These are phyloP conservation scores for Trichoderma brevicompactum DNA, from an alignment of 2,329 filamentous ascomycete species.

Conservation along the genomic window DNA sequence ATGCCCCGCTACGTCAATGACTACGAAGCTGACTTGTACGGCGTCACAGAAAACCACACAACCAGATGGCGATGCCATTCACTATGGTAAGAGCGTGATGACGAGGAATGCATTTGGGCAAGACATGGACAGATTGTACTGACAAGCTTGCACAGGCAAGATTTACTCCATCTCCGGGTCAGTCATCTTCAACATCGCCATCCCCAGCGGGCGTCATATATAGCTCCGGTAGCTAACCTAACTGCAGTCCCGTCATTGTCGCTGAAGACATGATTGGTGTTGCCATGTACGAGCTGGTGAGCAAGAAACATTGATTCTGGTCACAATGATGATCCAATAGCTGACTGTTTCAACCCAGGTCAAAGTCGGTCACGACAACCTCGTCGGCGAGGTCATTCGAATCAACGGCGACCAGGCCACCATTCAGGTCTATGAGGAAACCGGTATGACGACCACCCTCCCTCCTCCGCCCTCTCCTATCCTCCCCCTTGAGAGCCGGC, in stretches of 20 bases:
- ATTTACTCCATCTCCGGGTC: conserved; percentile 67
- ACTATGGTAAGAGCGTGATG: conserved; percentile 45
- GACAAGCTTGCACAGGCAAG: conserved; percentile 52
- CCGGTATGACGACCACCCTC: conserved; percentile 63
- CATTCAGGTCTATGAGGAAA: conserved; percentile 99
- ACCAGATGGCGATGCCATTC: conserved; percentile 45
- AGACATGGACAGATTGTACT: conserved; percentile 31
- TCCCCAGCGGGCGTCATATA: not conserved
- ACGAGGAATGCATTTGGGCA: not conserved
- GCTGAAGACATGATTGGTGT: conserved; percentile 98
- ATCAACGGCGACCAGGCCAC: conserved; percentile 95
- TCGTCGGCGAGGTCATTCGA: conserved; percentile 97
- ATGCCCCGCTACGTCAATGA: conserved; percentile 30
- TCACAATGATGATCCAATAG: conserved; percentile 10
- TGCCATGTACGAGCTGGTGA: conserved; percentile 98
- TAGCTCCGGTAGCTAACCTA: conserved; percentile 31
- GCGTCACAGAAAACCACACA: conserved; percentile 42
- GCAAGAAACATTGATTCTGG: conserved; percentile 38
- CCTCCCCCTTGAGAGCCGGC: not conserved
- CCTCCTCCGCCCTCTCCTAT: not conserved
- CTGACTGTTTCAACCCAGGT: conserved; percentile 58
- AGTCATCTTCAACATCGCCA: conserved; percentile 39
- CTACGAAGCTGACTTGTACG: conserved; percentile 33
- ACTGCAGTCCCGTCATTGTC: conserved; percentile 80
- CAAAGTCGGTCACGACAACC: conserved; percentile 86